These are phyloP conservation scores for Peribolospora kevripleyi DNA, from an alignment of 768 basidiomycete species.

Conservation along the genomic window DNA sequence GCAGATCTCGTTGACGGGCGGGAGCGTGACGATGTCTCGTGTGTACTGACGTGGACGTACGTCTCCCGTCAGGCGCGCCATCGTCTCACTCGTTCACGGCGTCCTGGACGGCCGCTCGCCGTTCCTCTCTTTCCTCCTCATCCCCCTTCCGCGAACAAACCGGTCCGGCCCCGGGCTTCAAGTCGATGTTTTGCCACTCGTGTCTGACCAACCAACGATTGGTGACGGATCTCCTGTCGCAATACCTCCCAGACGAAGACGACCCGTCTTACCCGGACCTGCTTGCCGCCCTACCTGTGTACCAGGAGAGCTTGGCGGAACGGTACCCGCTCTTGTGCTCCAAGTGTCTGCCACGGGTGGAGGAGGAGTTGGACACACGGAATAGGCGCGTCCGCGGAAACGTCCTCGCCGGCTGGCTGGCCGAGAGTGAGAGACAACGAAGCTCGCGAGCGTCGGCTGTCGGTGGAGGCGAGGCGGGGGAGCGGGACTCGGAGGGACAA, in stretches of 20 bases:
- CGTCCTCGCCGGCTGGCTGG: slow-evolving; percentile 50
- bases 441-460: not conserved
- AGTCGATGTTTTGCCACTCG: slow-evolving; percentile 41
- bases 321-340: slow-evolving; percentile 76
- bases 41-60: slow-evolving; percentile 11
- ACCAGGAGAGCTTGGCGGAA: slow-evolving; percentile 44
- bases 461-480: not conserved
- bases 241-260: slow-evolving; percentile 41
- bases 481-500: not conserved
- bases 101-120: not conserved
- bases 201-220: slow-evolving; percentile 87
- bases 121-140: not conserved
- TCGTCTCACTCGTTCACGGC: not conserved
- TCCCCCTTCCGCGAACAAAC: not conserved
- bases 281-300: slow-evolving; percentile 39
- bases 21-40: not conserved
- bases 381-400: slow-evolving; percentile 51
- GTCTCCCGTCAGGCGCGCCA: not conserved
- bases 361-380: slow-evolving; percentile 51
- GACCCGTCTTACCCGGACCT: slow-evolving; percentile 45
- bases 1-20: not conserved
- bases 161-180: not conserved
- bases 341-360: slow-evolving; percentile 48
- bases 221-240: slow-evolving; percentile 59
- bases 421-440: slow-evolving; percentile 22